Base-by-base conservation (phyloP, 306 rosid genomes). In the Dalbergia cultrata region DNA sequence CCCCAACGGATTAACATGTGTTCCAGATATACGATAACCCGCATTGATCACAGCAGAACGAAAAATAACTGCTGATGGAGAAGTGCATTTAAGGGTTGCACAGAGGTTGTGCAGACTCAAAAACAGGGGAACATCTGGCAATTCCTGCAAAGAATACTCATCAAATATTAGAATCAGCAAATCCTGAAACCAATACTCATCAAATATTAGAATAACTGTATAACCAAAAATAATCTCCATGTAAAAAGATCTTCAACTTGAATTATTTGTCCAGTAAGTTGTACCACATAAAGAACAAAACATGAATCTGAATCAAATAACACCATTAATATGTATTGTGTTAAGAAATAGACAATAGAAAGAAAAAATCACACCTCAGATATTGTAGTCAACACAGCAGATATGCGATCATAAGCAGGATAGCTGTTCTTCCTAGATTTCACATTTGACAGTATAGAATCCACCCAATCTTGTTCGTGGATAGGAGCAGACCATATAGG, bases 401-500 rank as follows among this genome's bases (percentile, higher is more conserved):
- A 93, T 85, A 95, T 92, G 54, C 93, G 98, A 52, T 88, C 90
- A 77, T 87, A 95, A 50, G 98, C 98, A 31, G 99, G 99, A 85
- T 95, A 93, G 31, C 87, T 70, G 60, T 91, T 87, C 87, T 86
- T 89, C 90, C 86, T 89, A n/a, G 88, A 88, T 67, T 89, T 90
- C 84, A 93, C 93, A 9, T 86, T 86, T 16, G 90, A 85, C 14
- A 95, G 88, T 37, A 90, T 91, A 82, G 97, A 93, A 79, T 89
- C 45, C 52, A 93, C 99, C 98, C 98, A 93, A 57, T 93, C 98
- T 87, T 92, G 98, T 83, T 93, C 97, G 18, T 95, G 99, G 70
- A 95, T 93, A 9, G 98, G 91, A 80, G 98, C 97, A 79, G 97
- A 92, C 98, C 99, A 95, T 81, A 95, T 90, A 78, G 98, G 98